Evolutionary conservation across 2,329 filamentous ascomycete genomes (phyloP), one percentile per base, ranked within the genome.

Genomic region (Blastomyces gilchristii): DNA sequence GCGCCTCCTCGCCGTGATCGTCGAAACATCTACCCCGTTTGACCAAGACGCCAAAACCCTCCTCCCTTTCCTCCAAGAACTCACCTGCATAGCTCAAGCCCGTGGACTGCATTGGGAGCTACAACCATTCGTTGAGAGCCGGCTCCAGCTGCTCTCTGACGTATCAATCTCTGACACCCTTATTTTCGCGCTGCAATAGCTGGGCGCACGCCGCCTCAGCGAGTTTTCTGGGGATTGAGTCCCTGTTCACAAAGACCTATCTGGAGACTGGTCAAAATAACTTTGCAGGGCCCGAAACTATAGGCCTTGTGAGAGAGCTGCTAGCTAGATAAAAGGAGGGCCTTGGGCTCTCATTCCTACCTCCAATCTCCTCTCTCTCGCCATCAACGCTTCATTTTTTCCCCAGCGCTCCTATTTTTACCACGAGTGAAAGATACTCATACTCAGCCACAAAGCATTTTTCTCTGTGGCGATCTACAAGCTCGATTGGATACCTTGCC

Each of bases 151-250:
- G 43, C 41, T 59, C 41, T 37, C 47, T 22, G 43, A 50, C 58
- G 41, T 12, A 59, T 43, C 58, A 4, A 49, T 47, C 58, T 39
- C 58, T 59, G 25, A 28, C 43, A 18, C 12, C 34, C 18, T 41
- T 59, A 47, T 31, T 59, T 37, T 59, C 58, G 43, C 58, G 25
- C 58, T 59, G 58, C 58, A 49, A 59, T 49, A 34, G 43, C 50
- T 37, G 8, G 8, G 25, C 58, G 41, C 58, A 34, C 39, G 28
- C 56, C 56, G 25, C 56, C 25, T 59, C 58, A 47, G 25, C 43
- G 28, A 59, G 58, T 28, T 25, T 31, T 22, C 43, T 31, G 39
- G 25, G 41, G 18, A 49, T 59, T 37, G 43, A 25, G 58, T 59
- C n/a, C 1, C 8, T 52, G 49, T 52, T 14, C 18, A 47, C 34